Evolutionary conservation across 2,329 filamentous ascomycete species (phyloP), one percentile per base, ranked within the genome.

Genomic region (Fusarium sp.): DNA sequence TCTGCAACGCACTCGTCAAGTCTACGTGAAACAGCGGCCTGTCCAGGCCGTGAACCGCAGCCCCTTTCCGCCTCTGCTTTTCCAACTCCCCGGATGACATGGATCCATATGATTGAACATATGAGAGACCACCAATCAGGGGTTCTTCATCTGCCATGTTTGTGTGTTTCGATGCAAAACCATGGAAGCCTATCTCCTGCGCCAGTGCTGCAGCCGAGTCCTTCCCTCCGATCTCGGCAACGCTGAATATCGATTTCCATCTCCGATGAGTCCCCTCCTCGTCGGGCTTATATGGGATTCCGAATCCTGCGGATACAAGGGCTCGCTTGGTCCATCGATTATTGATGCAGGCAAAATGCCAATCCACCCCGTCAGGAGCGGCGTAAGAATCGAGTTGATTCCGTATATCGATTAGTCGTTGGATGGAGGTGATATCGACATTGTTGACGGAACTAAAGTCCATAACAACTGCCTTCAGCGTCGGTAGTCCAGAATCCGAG

Each of bases 181-280:
- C 47, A 15, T 58, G 42, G 75, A 91, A 91, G 54, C 87, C 85
- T 26, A 85, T 82, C 26, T 85, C 82, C 73, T 94, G 91, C 0
- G 92, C 92, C 9, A 84, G 84, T 0, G 88, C 88, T 2, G 91
- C 91, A 1, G 92, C 92, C 6, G 91, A 93, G 54, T 89, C 81
- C 6, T 84, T 82, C 21, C 94, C 91, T 65, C 93, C 89, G 68
- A 97, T 89, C 76, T 97, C 94, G 3, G 95, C 93, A 22, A 98
- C 94, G 76, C 89, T 94, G 84, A 97, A 98, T 69, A 98, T 94
- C n/a, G 94, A 93, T 78, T 93, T 94, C 95, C 94, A 98, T 62
- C 92, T 88, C 67, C 88, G 85, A 72, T 88, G 87, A 8, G 84
- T 79, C 2, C 82, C 84, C 19, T 66, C 61, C 10, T 75, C 72